These are phyloP conservation scores for Candida ponderosae DNA, from an alignment of 805 yeast species.

Conservation along the genomic window DNA sequence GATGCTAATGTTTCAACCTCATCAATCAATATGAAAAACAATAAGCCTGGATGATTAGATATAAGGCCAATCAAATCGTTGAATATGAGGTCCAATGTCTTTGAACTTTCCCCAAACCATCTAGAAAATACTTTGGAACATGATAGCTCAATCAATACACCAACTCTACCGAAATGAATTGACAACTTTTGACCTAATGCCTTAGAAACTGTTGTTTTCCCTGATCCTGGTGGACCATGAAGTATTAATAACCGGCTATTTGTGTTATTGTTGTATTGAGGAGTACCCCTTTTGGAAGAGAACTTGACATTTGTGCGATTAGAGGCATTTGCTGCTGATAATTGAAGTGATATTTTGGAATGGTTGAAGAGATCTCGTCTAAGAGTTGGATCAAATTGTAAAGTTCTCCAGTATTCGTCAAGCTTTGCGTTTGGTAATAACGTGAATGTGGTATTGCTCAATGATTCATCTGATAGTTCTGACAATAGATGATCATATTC, in stretches of 20 bases:
- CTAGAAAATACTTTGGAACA: conserved; percentile 36
- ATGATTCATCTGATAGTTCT: conserved; percentile 11
- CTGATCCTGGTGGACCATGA: conserved; percentile 42
- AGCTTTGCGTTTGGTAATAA: conserved; percentile 22
- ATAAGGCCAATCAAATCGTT: conserved; percentile 23
- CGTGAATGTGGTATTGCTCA: conserved; percentile 11
- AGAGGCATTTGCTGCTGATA: conserved; percentile 15
- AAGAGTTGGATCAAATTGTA: conserved; percentile 22
- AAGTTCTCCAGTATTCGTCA: conserved; percentile 27
- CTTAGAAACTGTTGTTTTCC: conserved; percentile 35
- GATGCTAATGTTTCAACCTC: conserved; percentile 39
- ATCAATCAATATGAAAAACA: conserved; percentile 33
- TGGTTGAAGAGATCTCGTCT: conserved; percentile 25
- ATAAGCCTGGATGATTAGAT: conserved; percentile 7
- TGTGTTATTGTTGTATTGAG: conserved; percentile 3
- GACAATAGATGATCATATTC: conserved; percentile 8
- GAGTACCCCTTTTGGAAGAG: not conserved
- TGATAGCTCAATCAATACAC: conserved; percentile 31
- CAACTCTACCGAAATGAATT: conserved; percentile 18
- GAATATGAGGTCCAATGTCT: conserved; percentile 29
- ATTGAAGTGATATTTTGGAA: conserved; percentile 23
- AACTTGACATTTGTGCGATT: conserved; percentile 2
- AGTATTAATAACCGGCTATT: conserved; percentile 18
- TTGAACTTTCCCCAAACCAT: conserved; percentile 40
- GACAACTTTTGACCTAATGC: conserved; percentile 33